Base-by-base conservation (phyloP, 1,284 basidiomycete species). In the Bondarzewia mesenterica region DNA sequence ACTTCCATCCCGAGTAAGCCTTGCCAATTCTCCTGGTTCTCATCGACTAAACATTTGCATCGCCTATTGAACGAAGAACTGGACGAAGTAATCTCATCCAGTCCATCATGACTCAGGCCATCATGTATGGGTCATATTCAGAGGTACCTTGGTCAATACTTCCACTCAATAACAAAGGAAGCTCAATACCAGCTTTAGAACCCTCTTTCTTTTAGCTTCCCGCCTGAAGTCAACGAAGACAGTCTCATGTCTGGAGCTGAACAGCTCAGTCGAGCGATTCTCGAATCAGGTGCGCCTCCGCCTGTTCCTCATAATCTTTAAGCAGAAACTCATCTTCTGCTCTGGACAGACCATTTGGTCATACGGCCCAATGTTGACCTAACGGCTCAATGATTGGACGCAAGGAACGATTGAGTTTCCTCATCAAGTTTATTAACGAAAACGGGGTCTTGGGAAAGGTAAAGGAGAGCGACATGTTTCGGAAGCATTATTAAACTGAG, bases 401-500 rank as follows among this genome's bases (percentile, higher is more conserved):
- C 23, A 82, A 86, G 53, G 80, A 82, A 39, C 75, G 89, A 38
- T 70, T 96, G 15, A 80, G 78, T 45, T 88, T 87, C 70, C 73
- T 99, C 7, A 89, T 96, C 57, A 73, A 74, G 16, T 96, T 94
- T 63, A 86, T 99, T 54, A 89, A 89, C 46, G 80, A 85, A 50
- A 95, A 95, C 62, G 82, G 78, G 0, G 83, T 83, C 2, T 69
- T 94, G 23, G 70, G 71, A 22, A 89, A 88, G 71, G 89, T 87
- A 35, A 66, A 50, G 7, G 15, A 12, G 23, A 35, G 16, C 14
- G 32, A 25, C 20, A 20, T 38, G n/a, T 18, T 8, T 40, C 38
- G 10, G 20, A 10, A 18, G 12, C 10, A 4, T 16, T 10, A 40
- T 40, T 21, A 40, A 18, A 40, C 10, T 40, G 10, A 6, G 16